Evolutionary conservation across 2,329 filamentous ascomycete species (phyloP).

Genomic region (Pseudogymnoascus verrucosus): DNA sequence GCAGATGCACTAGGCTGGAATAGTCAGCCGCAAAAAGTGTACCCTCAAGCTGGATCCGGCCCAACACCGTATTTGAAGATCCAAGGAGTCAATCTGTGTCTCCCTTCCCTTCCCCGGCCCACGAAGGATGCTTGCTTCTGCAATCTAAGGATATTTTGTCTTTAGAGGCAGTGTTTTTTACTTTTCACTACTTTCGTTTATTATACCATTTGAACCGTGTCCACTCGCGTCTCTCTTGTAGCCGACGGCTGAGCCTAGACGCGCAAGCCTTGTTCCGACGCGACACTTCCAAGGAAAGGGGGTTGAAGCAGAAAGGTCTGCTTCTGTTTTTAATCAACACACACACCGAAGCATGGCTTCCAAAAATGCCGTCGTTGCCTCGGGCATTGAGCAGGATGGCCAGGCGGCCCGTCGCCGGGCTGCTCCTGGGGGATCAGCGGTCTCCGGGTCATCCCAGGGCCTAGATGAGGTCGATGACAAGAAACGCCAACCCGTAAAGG

Average conservation of each 20-base stretch:
- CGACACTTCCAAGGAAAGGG: not conserved
- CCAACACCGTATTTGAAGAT: not conserved
- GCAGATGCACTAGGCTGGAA: constrained; percentile 8
- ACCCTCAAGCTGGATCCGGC: not conserved
- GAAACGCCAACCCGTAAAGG: constrained; percentile 52
- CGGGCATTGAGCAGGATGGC: constrained; percentile 47
- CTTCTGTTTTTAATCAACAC: not conserved
- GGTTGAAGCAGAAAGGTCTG: not conserved
- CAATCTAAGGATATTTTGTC: not conserved
- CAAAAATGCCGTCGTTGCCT: constrained; percentile 47
- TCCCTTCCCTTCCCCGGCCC: not conserved
- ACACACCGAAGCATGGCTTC: constrained; percentile 23
- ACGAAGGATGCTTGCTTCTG: constrained; percentile 2
- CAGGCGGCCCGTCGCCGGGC: constrained; percentile 51
- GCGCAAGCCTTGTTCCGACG: constrained; percentile 1
- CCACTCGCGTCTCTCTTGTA: not conserved
- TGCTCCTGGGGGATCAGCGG: constrained; percentile 34
- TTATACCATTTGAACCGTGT: constrained; percentile 1
- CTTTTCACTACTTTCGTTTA: not conserved
- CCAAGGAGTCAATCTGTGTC: not conserved
- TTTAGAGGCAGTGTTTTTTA: not conserved
- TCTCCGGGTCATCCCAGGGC: constrained; percentile 29
- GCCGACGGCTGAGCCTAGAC: constrained; percentile 4
- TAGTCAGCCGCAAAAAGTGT: constrained; percentile 9
- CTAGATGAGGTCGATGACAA: constrained; percentile 44